phyloP scores from a whole-genome alignment of 2,329 filamentous ascomycete genomes.

The Mycosphaerelloides madeirae region DNA sequence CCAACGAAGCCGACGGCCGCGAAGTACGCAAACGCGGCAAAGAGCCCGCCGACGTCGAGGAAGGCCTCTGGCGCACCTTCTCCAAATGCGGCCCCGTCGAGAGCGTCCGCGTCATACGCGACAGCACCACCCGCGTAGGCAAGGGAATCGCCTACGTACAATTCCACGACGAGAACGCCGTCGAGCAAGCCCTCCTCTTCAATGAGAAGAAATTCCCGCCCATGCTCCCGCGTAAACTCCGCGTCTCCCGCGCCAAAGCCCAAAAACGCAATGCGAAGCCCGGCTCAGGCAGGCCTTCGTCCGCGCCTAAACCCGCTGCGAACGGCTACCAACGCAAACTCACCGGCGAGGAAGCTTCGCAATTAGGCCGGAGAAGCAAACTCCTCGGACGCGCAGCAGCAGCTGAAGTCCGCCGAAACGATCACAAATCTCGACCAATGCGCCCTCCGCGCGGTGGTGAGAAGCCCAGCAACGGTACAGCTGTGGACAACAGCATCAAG shows the following conservation, averaged over 20 bases:
- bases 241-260: slow-evolving; percentile 81
- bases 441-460: neutral
- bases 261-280: slow-evolving; percentile 47
- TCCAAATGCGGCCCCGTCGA: slow-evolving; percentile 75
- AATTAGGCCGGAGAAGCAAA: slow-evolving; percentile 67
- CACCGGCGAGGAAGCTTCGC: slow-evolving; percentile 64
- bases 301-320: slow-evolving; percentile 15
- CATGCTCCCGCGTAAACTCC: slow-evolving; percentile 81
- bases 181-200: slow-evolving; percentile 84
- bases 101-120: slow-evolving; percentile 86
- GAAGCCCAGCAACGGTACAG: neutral
- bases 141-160: slow-evolving; percentile 98
- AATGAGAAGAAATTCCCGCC: slow-evolving; percentile 91
- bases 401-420: slow-evolving; percentile 33
- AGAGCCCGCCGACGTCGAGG: slow-evolving; percentile 77
- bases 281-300: slow-evolving; percentile 26
- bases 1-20: slow-evolving; percentile 57
- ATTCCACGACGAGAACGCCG: slow-evolving; percentile 79
- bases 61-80: slow-evolving; percentile 85
- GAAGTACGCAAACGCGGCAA: slow-evolving; percentile 65
- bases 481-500: slow-evolving; percentile 39
- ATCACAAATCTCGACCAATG: neutral
- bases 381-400: slow-evolving; percentile 68
- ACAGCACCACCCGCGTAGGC: slow-evolving; percentile 83
- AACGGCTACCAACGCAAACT: slow-evolving; percentile 61